Base-by-base conservation (phyloP, 78 protist species). In the Pigoraptor vietnamica region DNA sequence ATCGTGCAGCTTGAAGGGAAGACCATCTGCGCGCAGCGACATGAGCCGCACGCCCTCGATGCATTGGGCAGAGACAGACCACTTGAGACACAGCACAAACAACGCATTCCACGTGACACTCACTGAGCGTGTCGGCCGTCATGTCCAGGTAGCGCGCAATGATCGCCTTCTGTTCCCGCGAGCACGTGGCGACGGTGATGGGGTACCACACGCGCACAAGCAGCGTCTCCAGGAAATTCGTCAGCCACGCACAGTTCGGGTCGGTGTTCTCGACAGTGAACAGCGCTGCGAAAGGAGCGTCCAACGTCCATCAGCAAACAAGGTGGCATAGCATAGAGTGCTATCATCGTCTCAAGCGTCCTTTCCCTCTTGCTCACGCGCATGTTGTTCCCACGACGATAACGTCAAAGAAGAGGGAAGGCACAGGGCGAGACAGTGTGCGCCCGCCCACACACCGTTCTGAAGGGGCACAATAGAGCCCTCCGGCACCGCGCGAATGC, bases 191-290 rank as follows among this genome's bases (percentile, higher is more conserved):
- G 37, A 93, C 93, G 24, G 95, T 91, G 83, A 79, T 90, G 24
- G 95, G 95, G 83, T 93, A 93, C 95, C 95, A 93, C 6, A 87
- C 93, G 39, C 90, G 93, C n/a, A 91, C 93, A n/a, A 93, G 91
- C 29, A 93, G 90, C 2, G 95, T 84, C 91, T 93, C 95, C 35
- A 93, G 84, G 33, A 21, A 93, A 90, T 93, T 93, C 10, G 92
- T 79, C n/a, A 93, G 91, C 94, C 94, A 93, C 37, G 23, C 89
- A 81, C 34, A 83, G 0, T 67, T 21, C 2, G 92, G 93, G 79
- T 89, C 79, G 6, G 94, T 93, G 90, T 93, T 93, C 81, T 29
- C 88, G 36, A 93, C 25, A n/a, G 87, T 93, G 81, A 93, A 36
- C 36, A 89, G 40, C 32, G 32, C 90, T 83, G 84, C 23, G 84